These are phyloP conservation scores for Sugiyamaella chiloensis DNA, from an alignment of 805 yeast genomes.

Conservation along the genomic window DNA sequence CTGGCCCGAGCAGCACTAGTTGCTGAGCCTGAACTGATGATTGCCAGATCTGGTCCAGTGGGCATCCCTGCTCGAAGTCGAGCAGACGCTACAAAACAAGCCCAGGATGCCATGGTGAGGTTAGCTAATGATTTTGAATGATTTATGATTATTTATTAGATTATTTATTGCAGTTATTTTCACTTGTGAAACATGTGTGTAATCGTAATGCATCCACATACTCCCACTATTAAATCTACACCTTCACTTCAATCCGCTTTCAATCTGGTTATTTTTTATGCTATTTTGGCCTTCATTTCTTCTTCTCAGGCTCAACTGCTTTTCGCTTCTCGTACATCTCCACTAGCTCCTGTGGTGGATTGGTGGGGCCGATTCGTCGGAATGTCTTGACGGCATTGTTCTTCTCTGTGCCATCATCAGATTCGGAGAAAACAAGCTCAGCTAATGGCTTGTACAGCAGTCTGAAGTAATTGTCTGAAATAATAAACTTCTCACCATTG, in stretches of 20 bases:
- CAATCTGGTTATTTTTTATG: too few relatives aligned
- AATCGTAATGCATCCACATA: too few relatives aligned
- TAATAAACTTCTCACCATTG: conserved; percentile 22
- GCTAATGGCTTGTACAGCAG: conserved; percentile 6
- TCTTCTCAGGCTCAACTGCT: conserved; percentile 17
- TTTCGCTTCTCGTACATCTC: conserved; percentile 24
- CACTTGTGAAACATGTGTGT: too few relatives aligned
- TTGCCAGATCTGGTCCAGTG: background rate
- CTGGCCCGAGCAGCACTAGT: background rate
- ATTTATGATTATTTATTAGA: background rate
- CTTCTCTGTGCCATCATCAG: conserved; percentile 5
- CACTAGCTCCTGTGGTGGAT: conserved; percentile 24
- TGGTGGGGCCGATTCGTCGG: conserved; percentile 29
- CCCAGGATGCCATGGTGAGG: background rate
- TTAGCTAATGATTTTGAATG: background rate
- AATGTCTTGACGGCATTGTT: conserved; percentile 22
- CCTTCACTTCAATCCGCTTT: too few relatives aligned
- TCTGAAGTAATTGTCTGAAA: conserved; percentile 17
- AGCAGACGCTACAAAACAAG: background rate
- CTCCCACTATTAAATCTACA: too few relatives aligned
- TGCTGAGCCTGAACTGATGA: background rate
- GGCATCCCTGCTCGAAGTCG: background rate
- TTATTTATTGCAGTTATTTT: too few relatives aligned
- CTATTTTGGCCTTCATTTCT: too few relatives aligned
- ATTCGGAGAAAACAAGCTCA: conserved; percentile 6